A percentile compares a stretch with the other conserved stretches of the same genome.
phyloP scores from a whole-genome alignment of 441 rosid genomes.

The Brassica balearica region DNA sequence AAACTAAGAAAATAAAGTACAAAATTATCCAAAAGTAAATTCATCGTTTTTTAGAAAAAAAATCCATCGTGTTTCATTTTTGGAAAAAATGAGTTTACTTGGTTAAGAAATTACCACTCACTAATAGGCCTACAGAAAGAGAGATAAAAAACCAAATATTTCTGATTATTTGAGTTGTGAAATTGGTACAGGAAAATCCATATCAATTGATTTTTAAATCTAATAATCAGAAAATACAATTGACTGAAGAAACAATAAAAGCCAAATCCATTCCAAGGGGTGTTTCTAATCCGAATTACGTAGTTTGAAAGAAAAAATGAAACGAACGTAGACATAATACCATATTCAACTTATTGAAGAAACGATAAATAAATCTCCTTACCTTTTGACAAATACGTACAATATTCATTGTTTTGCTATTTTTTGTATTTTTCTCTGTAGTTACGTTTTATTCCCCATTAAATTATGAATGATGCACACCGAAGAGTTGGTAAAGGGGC shows the following conservation, averaged over 20 bases:
- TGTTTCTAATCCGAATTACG: background rate
- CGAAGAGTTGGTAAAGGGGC: conserved; percentile 67
- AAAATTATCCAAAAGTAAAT: background rate
- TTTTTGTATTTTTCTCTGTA: conserved; percentile 18
- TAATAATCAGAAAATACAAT: background rate
- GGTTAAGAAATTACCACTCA: conserved; percentile 19
- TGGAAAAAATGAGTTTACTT: background rate
- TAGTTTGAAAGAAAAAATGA: background rate
- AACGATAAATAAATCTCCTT: background rate
- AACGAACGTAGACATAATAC: conserved; percentile 5
- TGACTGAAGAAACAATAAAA: background rate
- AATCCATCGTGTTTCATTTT: background rate
- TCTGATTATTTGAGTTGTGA: background rate
- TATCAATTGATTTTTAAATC: background rate
- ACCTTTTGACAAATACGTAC: conserved; percentile 15
- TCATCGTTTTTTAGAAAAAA: background rate
- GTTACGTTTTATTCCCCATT: conserved; percentile 23
- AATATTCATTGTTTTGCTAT: conserved; percentile 1
- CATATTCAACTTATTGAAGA: background rate
- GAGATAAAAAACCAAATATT: background rate
- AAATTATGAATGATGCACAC: conserved; percentile 39
- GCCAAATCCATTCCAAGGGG: background rate
- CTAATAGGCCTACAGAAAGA: background rate
- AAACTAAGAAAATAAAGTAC: background rate
- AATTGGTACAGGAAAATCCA: background rate